Evolutionary conservation across 116 monocot genomes (phyloP).

Genomic region (Trichopus zeylanicus): DNA sequence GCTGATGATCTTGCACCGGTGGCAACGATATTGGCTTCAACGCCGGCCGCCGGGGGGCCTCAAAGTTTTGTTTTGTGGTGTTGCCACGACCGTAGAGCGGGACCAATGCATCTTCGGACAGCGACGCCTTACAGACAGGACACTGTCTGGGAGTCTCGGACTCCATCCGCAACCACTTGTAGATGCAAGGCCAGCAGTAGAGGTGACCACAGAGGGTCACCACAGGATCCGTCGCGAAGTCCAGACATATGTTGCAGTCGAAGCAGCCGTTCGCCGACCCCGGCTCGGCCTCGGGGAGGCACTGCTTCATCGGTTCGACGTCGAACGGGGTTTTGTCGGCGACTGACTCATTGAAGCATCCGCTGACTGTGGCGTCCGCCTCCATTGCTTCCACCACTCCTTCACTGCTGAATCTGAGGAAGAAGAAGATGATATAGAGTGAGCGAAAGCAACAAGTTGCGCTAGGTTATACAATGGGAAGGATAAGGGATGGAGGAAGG

Average conservation of each 20-base stretch:
- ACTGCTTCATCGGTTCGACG: neutral
- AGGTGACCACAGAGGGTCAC: slow-evolving; percentile 10
- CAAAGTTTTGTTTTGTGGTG: neutral
- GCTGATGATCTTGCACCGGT: neutral
- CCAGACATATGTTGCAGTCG: slow-evolving; percentile 11
- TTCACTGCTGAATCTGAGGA: no score
- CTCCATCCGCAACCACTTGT: slow-evolving; percentile 6
- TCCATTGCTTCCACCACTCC: slow-evolving; percentile 2
- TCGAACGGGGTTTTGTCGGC: no score
- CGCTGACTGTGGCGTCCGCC: neutral
- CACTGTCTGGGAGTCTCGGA: neutral
- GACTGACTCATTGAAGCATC: neutral
- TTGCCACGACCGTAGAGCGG: slow-evolving; percentile 8
- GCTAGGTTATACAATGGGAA: no score
- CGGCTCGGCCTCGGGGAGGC: neutral
- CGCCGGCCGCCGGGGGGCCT: neutral
- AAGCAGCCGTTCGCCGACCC: neutral
- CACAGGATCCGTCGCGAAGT: slow-evolving; percentile 3
- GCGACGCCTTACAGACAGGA: slow-evolving; percentile 9
- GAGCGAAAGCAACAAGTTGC: no score
- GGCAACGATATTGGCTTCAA: neutral
- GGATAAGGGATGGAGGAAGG: no score
- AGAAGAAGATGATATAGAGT: no score
- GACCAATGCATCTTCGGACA: neutral
- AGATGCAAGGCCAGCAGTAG: slow-evolving; percentile 9